Evolutionary conservation across 805 yeast species (phyloP), one percentile per base, ranked within the genome.

Genomic region (Metschnikowia lunata): DNA sequence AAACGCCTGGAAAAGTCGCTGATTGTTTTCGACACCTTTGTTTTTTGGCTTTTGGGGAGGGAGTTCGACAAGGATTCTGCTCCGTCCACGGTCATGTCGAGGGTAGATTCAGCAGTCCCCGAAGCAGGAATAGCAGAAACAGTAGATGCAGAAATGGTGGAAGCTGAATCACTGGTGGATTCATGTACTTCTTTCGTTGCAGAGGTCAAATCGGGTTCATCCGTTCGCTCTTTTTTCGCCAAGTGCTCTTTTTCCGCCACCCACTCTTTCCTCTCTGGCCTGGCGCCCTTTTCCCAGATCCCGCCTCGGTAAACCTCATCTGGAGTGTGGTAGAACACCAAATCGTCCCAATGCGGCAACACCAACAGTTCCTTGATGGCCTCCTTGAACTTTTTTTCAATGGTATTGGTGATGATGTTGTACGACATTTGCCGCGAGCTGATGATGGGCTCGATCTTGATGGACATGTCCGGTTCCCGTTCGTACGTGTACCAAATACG

Each of bases 401-500:
- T 85, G 18, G 83, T 79, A 52, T 84, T 85, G 1, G 96, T 89
- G 34, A 93, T 77, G 61, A 90, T 74, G 30, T 80, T 79, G 57
- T 86, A 88, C 3, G 88, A 80, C 52, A 93, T 67, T 52, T 87
- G 86, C 43, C 95, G 75, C 6, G 95, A 80, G 52, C 95, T 85
- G 9, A 91, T 88, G n/a, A 88, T 79, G 0, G 99, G 99, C 61
- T 89, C 97, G 39, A 90, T 82, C 30, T 76, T 80, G 47, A 91
- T 60, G 44, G 81, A 84, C 58, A 91, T 63, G 8, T 74, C 70
- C 0, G 99, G 99, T 75, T 83, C 87, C 9, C 75, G 64, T 49
- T 80, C 85, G 61, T 89, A 93, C 1, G 87, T 79, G 59, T 88
- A 93, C 99, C 99, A 93, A 1, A 93, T 57, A 56, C 99, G 75